Base-by-base conservation (phyloP, 169 alveolate genomes). In the Cryptosporidium ryanae region DNA sequence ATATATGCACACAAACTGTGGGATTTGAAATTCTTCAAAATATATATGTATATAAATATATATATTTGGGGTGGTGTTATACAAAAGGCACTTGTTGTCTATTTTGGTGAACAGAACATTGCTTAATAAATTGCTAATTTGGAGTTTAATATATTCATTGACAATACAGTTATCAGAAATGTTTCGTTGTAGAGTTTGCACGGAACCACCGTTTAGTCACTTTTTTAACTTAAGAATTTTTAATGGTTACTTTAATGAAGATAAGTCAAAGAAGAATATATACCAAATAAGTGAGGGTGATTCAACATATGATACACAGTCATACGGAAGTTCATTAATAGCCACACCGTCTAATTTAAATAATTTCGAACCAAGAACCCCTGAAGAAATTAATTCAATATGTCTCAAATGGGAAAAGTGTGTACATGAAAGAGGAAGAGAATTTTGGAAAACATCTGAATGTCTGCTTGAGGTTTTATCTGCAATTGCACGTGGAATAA, bases 341-440 rank as follows among this genome's bases (percentile, higher is more conserved):
- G 55, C 83, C 6, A 76, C 84, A 18, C 84, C 84, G 1, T 76
- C 84, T 1, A 76, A 76, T 32, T 44, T 76, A 46, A 59, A 25
- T 44, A 18, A 67, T 4, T 89, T 89, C 54, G 97, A 91, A 70
- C 95, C 92, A 55, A 92, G 98, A 48, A 91, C 93, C 61, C 92
- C 96, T 3, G 97, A 94, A 55, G 98, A 95, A 82, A 92, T 95
- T 13, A 91, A 90, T 27, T 92, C 93, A 64, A 83, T 95, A 29
- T 93, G 94, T 61, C 90, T 94, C 82, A 94, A 96, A 12, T 95
- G 97, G 97, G 97, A 95, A 52, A 92, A 94, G 59, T 95, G 95
- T 82, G 97, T 95, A 17, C 98, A 95, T 65, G 96, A 95, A 54
- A 83, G 98, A 70, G 97, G 97, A 67, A 92, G 94, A 84, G 94